phyloP scores from a whole-genome alignment of 73 alveolate species.

The Tetrahymena borealis region DNA sequence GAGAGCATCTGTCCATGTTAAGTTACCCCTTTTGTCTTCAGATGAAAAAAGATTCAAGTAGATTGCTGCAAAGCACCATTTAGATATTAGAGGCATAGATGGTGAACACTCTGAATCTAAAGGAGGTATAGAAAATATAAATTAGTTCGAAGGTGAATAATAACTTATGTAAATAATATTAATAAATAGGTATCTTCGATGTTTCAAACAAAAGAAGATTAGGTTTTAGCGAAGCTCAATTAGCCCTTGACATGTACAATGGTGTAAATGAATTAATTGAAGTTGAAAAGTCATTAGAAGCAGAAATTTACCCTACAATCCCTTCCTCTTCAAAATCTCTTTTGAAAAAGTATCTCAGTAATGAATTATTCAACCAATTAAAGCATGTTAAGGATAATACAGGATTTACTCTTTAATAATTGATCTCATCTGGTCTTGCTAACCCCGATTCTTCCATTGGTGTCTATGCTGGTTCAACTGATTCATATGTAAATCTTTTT shows the following conservation, averaged over 20 bases:
- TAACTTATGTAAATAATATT: neutral
- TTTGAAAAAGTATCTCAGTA: neutral
- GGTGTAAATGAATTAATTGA: slow-evolving; percentile 19
- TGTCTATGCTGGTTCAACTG: slow-evolving; percentile 36
- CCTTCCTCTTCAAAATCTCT: neutral
- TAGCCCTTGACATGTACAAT: slow-evolving; percentile 8
- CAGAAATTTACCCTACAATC: neutral
- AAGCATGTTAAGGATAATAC: slow-evolving; percentile 6
- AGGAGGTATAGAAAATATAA: neutral
- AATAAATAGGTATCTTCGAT: neutral
- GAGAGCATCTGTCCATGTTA: slow-evolving; percentile 25
- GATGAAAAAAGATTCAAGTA: slow-evolving; percentile 7
- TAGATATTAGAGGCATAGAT: slow-evolving; percentile 30
- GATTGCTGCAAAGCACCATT: slow-evolving; percentile 24
- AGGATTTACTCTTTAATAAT: slow-evolving; percentile 23
- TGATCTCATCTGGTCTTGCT: slow-evolving; percentile 30
- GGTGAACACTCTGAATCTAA: slow-evolving; percentile 32
- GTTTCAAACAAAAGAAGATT: slow-evolving; percentile 16
- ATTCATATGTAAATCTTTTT: slow-evolving; percentile 17
- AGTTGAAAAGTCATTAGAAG: slow-evolving; percentile 13
- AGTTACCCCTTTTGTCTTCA: neutral
- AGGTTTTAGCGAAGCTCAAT: slow-evolving; percentile 2
- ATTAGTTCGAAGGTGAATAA: neutral
- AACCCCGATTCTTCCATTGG: slow-evolving; percentile 32
- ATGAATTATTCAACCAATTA: neutral